Evolutionary conservation across 2,329 filamentous ascomycete genomes (phyloP).

Genomic region (Colletotrichum gloeosporioides): DNA sequence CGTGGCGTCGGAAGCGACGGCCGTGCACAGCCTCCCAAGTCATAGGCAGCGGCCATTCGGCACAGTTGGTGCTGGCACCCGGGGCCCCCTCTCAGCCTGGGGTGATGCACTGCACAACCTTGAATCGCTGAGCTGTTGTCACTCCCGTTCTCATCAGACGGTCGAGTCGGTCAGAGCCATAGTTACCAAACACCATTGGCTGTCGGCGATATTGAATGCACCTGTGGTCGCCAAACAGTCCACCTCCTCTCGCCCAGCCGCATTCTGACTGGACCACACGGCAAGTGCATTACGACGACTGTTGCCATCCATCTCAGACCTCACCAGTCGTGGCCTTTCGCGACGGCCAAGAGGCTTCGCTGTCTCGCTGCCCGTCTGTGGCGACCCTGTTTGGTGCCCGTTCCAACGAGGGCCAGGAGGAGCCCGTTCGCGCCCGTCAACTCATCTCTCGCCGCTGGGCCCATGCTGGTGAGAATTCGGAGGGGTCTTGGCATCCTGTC

Average conservation of each 20-base stretch:
- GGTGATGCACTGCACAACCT: not conserved
- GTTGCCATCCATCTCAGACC: not conserved
- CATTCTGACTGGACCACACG: not conserved
- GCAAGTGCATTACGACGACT: slow-evolving; percentile 15
- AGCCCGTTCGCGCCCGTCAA: not conserved
- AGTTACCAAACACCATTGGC: not conserved
- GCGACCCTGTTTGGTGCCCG: not conserved
- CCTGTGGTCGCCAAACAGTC: not conserved
- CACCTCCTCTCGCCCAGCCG: not conserved
- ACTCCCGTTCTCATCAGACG: not conserved
- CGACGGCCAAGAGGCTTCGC: not conserved
- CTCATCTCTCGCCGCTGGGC: not conserved
- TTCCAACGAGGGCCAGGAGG: not conserved
- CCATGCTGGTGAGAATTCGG: not conserved
- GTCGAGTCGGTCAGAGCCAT: not conserved
- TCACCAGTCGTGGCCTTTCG: not conserved
- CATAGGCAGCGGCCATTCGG: not conserved
- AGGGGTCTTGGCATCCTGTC: not conserved
- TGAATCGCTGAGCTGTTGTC: not conserved
- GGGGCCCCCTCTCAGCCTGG: not conserved
- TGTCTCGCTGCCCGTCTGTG: not conserved
- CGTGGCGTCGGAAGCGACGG: slow-evolving; percentile 10
- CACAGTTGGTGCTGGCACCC: not conserved
- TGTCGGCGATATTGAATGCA: not conserved
- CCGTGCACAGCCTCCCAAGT: slow-evolving; percentile 9